Evolutionary conservation across 2,329 filamentous ascomycete species (phyloP), one percentile per base, ranked within the genome.

Genomic region (Aspergillus ibericus): DNA sequence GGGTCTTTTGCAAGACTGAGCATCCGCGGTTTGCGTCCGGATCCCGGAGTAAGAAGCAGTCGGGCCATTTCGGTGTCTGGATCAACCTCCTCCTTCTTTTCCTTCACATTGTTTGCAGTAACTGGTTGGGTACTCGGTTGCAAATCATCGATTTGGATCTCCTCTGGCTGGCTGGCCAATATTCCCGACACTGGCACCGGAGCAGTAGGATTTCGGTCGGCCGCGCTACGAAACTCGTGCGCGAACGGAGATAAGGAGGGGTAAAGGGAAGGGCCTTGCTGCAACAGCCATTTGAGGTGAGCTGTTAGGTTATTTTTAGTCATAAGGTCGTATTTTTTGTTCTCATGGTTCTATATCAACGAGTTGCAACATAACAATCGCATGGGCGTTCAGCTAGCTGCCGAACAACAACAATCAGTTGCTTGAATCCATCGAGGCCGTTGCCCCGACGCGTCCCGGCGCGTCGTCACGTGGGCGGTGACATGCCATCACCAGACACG

Each of bases 241-340:
- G 68, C 69, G 61, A 68, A 66, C 27, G 68, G 61, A 36, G 69
- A 66, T 57, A 75, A 62, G 40, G 70, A 68, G 27, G 68, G 68
- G 53, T 72, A 72, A 10, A 72, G 64, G 35, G 71, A 70, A 48
- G 69, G 72, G 66, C 72, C 73, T 71, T 72, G 75, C 58, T 71
- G 72, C 63, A 81, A 63, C 58, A 81, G 76, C 79, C 79, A 81
- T 71, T 74, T 70, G 58, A 81, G 72, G 69, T 80, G 78, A 64
- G 70, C 65, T 53, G 69, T 67, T 54, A 81, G 63, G 64, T 81
- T 81, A 70, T 78, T 75, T 66, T 73, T 80, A 70, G 79, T 81
- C 79, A 81, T 81, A 75, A 71, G 73, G 74, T 63, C 70, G 65
- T 70, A 29, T 68, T 62, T 58, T 58, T 64, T 13, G 12, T 53